Base-by-base conservation (phyloP, 2,329 filamentous ascomycete species). In the Thermoascus crustaceus region DNA sequence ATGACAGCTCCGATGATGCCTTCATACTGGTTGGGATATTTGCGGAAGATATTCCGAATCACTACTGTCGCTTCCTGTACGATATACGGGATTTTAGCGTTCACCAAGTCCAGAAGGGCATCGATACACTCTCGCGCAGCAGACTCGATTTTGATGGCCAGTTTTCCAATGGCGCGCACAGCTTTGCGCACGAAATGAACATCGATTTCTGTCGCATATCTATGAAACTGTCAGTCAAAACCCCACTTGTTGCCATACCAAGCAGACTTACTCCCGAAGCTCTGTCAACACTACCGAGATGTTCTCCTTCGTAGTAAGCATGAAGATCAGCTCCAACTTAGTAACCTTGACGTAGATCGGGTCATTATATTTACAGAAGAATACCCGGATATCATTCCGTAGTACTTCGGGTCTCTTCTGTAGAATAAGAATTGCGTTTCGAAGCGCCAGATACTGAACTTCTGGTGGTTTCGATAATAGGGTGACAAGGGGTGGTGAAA, bases 351-450 rank as follows among this genome's bases (percentile, higher is more conserved):
- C 91, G 59, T 96, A 98, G 45, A 98, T 98, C 0, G 91, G 91
- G 55, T 98, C 91, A 60, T 98, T 98, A 66, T 98, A 98, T 71
- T 98, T 98, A 78, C 91, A 98, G 66, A 98, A 98, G 67, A 98
- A 98, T 20, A 98, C 91, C 30, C 91, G 79, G 43, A 98, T 96
- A 60, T 98, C 91, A 61, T 95, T 96, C 44, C 87, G 78, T 35
- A 98, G 65, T 6, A 98, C 89, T 53, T 96, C 91, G 0, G 91
- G 91, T 37, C 89, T 75, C 50, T 89, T 75, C 60, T 98, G 91
- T 34, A 98, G 69, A 48, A 98, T 98, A 9, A 98, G 71, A 2
- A 98, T 73, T 0, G 91, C 91, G 56, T 98, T 98, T 44, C 91
- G 75, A 11, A 98, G 73, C 0, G 91, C 91, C 5, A 98, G 73